Evolutionary conservation across 1,139 yeast species (phyloP), one percentile per base, ranked within the genome.

Genomic region (Protomyces inundatus): DNA sequence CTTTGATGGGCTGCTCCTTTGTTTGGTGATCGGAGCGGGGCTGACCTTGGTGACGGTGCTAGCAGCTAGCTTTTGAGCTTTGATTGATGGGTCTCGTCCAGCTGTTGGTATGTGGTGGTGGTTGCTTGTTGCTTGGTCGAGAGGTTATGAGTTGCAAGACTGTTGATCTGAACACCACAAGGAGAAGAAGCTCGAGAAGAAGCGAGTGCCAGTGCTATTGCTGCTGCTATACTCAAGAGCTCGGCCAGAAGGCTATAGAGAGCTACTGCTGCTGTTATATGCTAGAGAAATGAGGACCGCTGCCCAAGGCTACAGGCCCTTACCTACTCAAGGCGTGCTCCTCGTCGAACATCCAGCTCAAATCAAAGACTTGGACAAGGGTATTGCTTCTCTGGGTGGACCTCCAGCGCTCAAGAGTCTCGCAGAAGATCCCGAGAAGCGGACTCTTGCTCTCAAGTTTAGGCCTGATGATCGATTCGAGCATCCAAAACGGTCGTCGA

Each of bases 261-360:
- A 9, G 39, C 2, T 36, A 36, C 39, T 36, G 39, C 39, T 36
- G 3, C 39, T 36, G 39, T 3, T n/a, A 39, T 14, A 39, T 5
- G 42, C 16, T 39, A n/a, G 14, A 7, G 42, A 6, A 14, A 39
- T 5, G 16, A 14, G 12, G 10, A 42, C 32, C 48, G 30, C 23
- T 42, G 48, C 10, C 32, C 48, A 16, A 16, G 12, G 16, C 50
- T n/a, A 2, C 30, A 16, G n/a, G 45, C 16, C 50, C n/a, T 54
- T 35, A 23, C 59, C 64, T 23, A n/a, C 35, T 33, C 7, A 36
- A 10, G 23, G 48, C 7, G n/a, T 48, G 9, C 39, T 54, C 12
- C 45, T 65, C 3, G 81, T 93, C 34, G 98, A 93, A 72, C 80
- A 88, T 67, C 98, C 98, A 0, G 78, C 90, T 46, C 79, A 81